Evolutionary conservation across 108 stramenopile genomes (phyloP), one percentile per base, ranked within the genome.

Genomic region (Pseudonitzschia multiseries): DNA sequence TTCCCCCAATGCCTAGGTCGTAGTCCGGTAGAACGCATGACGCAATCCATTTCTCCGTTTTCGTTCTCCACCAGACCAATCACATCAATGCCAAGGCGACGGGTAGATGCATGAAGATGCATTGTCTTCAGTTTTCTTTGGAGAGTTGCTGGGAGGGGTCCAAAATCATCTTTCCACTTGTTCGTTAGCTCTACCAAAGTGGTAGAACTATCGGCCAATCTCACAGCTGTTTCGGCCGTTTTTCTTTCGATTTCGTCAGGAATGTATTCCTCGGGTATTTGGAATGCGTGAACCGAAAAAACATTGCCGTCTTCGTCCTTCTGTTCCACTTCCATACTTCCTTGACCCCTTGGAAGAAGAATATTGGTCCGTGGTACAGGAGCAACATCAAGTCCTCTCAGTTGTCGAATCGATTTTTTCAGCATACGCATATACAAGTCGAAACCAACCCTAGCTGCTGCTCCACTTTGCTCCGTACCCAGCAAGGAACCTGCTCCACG

Each of bases 371-470:
- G 72, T 36, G 89, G 89, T 13, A 94, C 89, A 17, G 83, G 69
- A 20, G 89, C 87, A 28, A 94, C 53, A 81, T 94, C 93, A 21
- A 94, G 72, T 2, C 94, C 94, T 27, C 90, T 71, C 43, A 96
- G 80, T 71, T 93, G 85, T 21, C 90, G 84, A 66, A 96, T 92
- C n/a, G 87, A 86, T 69, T 92, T 89, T 74, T 92, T 93, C 52
- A 96, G 76, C 93, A 98, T 95, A 52, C 92, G 79, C 95, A 96
- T 95, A 83, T 98, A 98, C 75, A 98, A 62, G 83, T 98, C 97
- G 71, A 94, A 96, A 26, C 97, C 97, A 62, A 98, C 94, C 74
- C 86, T 93, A 29, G 92, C 91, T 1, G 93, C 93, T 78, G 91
- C 88, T 50, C 96, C 94, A 80, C 83, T 88, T 82, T 98, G 97